Evolutionary conservation across 495 filamentous ascomycete species (phyloP), one percentile per base, ranked within the genome.

Genomic region (Aspergillus bridgeri): DNA sequence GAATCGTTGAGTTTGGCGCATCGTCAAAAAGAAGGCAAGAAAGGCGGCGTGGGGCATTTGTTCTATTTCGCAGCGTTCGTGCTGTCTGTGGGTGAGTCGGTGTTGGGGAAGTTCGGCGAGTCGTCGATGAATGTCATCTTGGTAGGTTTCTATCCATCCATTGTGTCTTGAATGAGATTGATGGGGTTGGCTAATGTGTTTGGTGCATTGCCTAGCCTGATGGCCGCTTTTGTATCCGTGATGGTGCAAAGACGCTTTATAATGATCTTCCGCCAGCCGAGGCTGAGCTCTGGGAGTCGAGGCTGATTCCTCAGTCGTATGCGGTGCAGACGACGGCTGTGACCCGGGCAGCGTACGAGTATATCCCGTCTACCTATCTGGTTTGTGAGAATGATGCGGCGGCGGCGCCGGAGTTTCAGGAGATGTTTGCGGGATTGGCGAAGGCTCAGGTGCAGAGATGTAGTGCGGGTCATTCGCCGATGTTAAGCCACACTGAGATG

Each of bases 301-400:
- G 57, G 18, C 27, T 59, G 6, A 54, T 49, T 21, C 43, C 57
- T 6, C 50, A 54, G 44, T 54, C 50, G 13, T 59, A 54, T 45
- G 21, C 19, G 46, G 57, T 59, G 29, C 57, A 49, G 42, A 49
- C 27, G 0, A 59, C 50, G 17, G 20, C 18, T 13, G 21, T 21
- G 4, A 59, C 50, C 11, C 57, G 50, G 5, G 44, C 25, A 17
- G 57, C 57, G 6, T 59, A 54, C 20, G 19, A 59, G 44, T 59
- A 59, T 27, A 20, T 54, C 11, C 53, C 53, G 24, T 59, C 57
- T 6, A 47, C 50, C 44, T 60, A 60, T 17, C 42, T 60, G 19
- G 19, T 60, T 13, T 60, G 58, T 27, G 52, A 60, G 11, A 46
- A 51, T 1, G 58, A 60, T 44, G 29, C 45, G 46, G 52, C 58